These are phyloP conservation scores for Vaccinium myrtillus DNA, from an alignment of 148 eudicot genomes.

Conservation along the genomic window DNA sequence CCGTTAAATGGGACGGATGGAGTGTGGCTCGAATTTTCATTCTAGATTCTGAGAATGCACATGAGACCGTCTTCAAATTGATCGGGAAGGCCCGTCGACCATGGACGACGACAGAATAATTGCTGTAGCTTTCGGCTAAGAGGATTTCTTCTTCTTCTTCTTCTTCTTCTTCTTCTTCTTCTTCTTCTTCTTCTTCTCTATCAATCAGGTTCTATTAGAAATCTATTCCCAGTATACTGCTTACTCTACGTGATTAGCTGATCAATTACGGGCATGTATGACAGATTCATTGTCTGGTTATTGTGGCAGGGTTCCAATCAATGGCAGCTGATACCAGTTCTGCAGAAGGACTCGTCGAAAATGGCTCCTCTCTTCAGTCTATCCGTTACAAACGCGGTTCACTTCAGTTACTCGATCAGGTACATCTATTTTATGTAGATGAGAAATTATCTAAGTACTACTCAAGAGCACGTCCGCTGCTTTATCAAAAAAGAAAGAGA, in stretches of 20 bases:
- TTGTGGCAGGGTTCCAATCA: not conserved
- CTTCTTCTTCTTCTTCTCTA: not conserved
- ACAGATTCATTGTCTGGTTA: not conserved
- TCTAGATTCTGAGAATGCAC: not conserved
- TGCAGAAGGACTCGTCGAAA: slow-evolving; percentile 8
- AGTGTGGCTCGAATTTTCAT: not conserved
- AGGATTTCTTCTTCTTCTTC: too few species aligned
- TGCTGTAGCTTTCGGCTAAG: not conserved
- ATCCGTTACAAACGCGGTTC: slow-evolving; percentile 62
- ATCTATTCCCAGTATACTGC: not conserved
- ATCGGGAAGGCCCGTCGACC: not conserved
- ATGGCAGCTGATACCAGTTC: slow-evolving; percentile 4
- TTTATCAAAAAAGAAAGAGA: not conserved
- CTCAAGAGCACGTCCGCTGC: not conserved
- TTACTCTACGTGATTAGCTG: not conserved
- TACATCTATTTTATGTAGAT: not conserved
- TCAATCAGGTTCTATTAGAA: not conserved
- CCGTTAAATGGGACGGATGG: too few species aligned
- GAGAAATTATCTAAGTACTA: not conserved
- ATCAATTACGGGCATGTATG: not conserved
- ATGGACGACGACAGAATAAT: not conserved
- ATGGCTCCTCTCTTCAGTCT: slow-evolving; percentile 42
- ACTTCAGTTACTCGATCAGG: slow-evolving; percentile 74
- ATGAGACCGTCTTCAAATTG: not conserved
- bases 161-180: too few species aligned